Conservation (phyloP, 352 stramenopile genomes). For the Saprolegnia diclina region DNA sequence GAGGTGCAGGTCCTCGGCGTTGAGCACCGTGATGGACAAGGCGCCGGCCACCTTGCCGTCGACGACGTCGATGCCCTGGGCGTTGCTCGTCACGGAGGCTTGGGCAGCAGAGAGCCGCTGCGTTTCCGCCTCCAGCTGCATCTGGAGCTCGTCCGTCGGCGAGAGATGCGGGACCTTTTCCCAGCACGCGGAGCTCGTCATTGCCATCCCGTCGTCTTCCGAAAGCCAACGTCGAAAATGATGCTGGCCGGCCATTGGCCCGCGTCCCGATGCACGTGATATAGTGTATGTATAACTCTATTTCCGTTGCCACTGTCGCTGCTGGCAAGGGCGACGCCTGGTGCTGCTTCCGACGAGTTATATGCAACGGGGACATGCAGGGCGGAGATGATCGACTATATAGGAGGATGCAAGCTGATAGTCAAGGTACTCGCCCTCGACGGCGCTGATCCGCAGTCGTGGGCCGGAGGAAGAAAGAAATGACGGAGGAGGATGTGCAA, state of each 20-base stretch:
- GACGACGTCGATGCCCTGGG: slow-evolving; percentile 66
- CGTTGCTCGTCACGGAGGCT: slow-evolving; percentile 49
- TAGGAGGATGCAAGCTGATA: too few relatives aligned
- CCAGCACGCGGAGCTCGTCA: slow-evolving; percentile 64
- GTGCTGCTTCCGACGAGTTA: too few relatives aligned
- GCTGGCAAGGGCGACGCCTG: too few relatives aligned
- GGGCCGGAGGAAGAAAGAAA: too few relatives aligned
- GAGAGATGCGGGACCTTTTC: slow-evolving; percentile 67
- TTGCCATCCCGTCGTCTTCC: slow-evolving; percentile 19
- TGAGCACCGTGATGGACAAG: slow-evolving; percentile 47
- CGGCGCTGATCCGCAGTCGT: too few relatives aligned
- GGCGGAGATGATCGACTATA: too few relatives aligned
- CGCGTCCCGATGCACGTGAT: neutral
- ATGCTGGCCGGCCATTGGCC: neutral
- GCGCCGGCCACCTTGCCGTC: slow-evolving; percentile 48
- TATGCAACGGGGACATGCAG: too few relatives aligned
- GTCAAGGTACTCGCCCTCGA: too few relatives aligned
- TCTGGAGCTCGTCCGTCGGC: slow-evolving; percentile 55
- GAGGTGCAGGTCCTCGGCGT: slow-evolving; percentile 34
- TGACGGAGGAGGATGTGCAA: too few relatives aligned
- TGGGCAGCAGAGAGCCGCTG: slow-evolving; percentile 45
- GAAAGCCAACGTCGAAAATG: neutral
- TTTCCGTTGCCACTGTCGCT: too few relatives aligned
- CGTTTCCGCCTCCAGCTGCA: slow-evolving; percentile 66
- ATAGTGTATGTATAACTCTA: neutral